These are phyloP conservation scores for Malus hybrid DNA, from an alignment of 331 rosid species.

Conservation along the genomic window DNA sequence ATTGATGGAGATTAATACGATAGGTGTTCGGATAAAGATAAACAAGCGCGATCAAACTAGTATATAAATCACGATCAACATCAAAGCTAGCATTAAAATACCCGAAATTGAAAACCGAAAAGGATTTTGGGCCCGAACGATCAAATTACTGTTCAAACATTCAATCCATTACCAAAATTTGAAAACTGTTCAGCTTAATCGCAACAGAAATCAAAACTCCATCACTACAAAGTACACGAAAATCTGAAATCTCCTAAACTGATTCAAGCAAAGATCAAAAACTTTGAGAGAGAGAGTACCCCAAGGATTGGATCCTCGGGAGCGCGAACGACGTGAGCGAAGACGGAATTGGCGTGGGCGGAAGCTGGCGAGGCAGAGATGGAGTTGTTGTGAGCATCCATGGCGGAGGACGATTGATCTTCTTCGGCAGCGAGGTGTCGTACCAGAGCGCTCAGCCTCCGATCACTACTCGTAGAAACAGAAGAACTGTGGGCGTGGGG, in stretches of 20 bases:
- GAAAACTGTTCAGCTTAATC: neutral
- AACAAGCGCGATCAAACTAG: neutral
- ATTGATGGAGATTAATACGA: neutral
- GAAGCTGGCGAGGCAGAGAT: slow-evolving; percentile 63
- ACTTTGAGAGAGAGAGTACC: slow-evolving; percentile 26
- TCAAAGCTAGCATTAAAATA: too few relatives aligned
- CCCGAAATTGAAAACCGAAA: neutral
- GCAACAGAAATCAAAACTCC: neutral
- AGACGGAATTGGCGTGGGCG: slow-evolving; percentile 49
- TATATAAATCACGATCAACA: neutral
- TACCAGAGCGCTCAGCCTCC: slow-evolving; percentile 52
- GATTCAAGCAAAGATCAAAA: neutral
- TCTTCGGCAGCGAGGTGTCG: slow-evolving; percentile 30
- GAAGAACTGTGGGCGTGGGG: neutral
- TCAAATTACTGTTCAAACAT: neutral
- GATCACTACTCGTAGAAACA: slow-evolving; percentile 41
- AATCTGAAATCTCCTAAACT: neutral
- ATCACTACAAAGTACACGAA: neutral
- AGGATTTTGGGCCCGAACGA: neutral
- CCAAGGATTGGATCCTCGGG: slow-evolving; percentile 99
- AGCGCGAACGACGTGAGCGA: slow-evolving; percentile 71
- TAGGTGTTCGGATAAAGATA: neutral
- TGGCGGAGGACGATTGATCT: slow-evolving; percentile 11
- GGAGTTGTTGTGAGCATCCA: slow-evolving; percentile 15
- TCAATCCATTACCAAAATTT: neutral